Base-by-base conservation (phyloP, 225 moss, liverwort and hornwort species). In the Thuidium tamariscinum region DNA sequence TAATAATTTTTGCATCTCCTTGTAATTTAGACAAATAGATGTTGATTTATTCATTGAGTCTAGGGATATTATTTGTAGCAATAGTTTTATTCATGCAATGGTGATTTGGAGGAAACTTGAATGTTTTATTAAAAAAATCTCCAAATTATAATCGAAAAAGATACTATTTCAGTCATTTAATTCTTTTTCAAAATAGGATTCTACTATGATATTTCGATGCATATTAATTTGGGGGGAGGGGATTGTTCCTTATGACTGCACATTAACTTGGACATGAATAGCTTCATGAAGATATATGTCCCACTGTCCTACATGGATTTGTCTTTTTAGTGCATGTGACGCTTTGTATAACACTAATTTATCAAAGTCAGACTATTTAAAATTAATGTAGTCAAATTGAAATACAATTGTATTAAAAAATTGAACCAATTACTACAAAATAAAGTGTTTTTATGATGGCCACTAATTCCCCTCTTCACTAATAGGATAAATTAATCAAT, bases 71-170 rank as follows among this genome's bases (percentile, higher is more conserved):
- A 10, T 17, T 30, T 46, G 17, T 14, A 16, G 26, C 16, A 15
- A 27, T 11, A 10, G 15, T 27, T 46, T 29, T 17, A 48, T 48
- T 48, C 13, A 51, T 51, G 7, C 4, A 6, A 7, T 11, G 30
- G 3, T 30, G 29, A 11, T 69, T 73, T 13, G 7, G 3, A 7
- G 5, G 2, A 13, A 74, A 21, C 0, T 11, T 21, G 1, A 21
- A 21, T 21, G 13, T 34, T 51, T 74, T 13, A 5, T 5, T 13
- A 34, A 4, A 4, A 13, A 8, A 51, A 2, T 21, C 2, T 21
- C 34, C 8, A n/a, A 51, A 1, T 51, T 34, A 51, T 29, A 46
- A 30, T 49, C n/a, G n/a, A n/a, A n/a, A n/a, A n/a, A n/a, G n/a
- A n/a, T n/a, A n/a, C n/a, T n/a, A n/a, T n/a, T n/a, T n/a, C n/a